Percentiles rank a stretch among this genome's conserved stretches.
These are phyloP conservation scores for Russula sp. DNA, from an alignment of 768 basidiomycete genomes.

Conservation along the genomic window DNA sequence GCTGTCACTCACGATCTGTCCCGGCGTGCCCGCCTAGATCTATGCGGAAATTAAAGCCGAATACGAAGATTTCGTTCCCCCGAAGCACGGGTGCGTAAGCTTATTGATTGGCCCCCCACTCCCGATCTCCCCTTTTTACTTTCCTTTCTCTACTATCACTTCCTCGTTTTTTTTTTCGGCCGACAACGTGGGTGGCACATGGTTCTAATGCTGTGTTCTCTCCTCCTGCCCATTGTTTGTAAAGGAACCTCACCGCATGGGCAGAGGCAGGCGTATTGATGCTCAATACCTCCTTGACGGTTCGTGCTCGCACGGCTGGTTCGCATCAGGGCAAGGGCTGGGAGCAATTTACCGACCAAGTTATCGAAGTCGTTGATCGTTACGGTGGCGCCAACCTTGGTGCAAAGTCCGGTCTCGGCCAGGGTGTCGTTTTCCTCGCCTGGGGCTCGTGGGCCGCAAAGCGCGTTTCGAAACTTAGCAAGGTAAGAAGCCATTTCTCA, in stretches of 20 bases:
- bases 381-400: constrained; percentile 70
- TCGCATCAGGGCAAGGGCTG: constrained; percentile 87
- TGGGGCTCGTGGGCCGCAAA: constrained; percentile 90
- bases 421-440: constrained; percentile 82
- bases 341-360: constrained; percentile 85
- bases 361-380: constrained; percentile 72
- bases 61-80: constrained; percentile 73
- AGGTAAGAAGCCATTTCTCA: constrained; percentile 44
- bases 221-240: too few species aligned
- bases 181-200: constrained; percentile 2
- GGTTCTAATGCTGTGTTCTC: neutral
- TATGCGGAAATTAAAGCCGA: constrained; percentile 83
- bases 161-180: neutral
- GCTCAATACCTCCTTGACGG: constrained; percentile 91
- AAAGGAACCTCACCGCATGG: constrained; percentile 65
- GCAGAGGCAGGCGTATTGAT: constrained; percentile 85
- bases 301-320: constrained; percentile 67
- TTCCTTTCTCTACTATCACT: neutral
- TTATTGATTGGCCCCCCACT: neutral
- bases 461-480: constrained; percentile 71
- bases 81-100: constrained; percentile 73
- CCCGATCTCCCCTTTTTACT: neutral
- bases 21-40: constrained; percentile 50
- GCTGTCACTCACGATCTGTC: constrained; percentile 18
- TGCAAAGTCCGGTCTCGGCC: constrained; percentile 51